Base-by-base conservation (phyloP, 78 protist genomes). In the Chrysochromulina tobinii region DNA sequence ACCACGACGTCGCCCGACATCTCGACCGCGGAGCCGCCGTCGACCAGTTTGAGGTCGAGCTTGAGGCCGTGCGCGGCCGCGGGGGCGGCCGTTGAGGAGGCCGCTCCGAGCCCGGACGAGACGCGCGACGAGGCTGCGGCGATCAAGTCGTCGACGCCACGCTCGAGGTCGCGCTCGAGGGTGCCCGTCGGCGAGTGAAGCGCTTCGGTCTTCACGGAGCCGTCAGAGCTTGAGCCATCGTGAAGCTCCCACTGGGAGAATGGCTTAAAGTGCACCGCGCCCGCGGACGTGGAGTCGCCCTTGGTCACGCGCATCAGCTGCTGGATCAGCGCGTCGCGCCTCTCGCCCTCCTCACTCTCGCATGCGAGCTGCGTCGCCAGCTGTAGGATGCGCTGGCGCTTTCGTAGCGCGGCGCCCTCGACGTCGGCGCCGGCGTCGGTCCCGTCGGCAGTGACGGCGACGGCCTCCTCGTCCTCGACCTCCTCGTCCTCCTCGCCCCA, bases 321-420 rank as follows among this genome's bases (percentile, higher is more conserved):
- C 79, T 69, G 79, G 38, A 69, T 69, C 12, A 69, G 21, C 51
- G 3, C 14, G 2, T 69, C 79, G 50, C 79, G 27, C 9, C 79
- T 3, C 79, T 69, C 79, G 79, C 79, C 38, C n/a, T 69, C 79
- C 18, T 69, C 79, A 1, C 51, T 6, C 51, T 11, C 79, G 79
- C 79, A 38, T 18, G 79, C 79, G 51, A 69, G 79, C 79, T 69
- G 79, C 25, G 79, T 69, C 7, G 79, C 79, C 51, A 69, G 12
- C 14, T 69, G 79, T 4, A 69, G 79, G 51, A 69, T 69, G 79
- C 79, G 79, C 79, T 69, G 79, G 12, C 79, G 27, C 79, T 69
- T 69, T 27, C 51, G 79, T 2, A n/a, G 79, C 79, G 79, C 79
- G 69, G 25, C 25, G 27, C 8, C 23, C 75, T 15, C 75, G 38